Conservation (phyloP, 345 rosid genomes). For the Trapa incisa region DNA sequence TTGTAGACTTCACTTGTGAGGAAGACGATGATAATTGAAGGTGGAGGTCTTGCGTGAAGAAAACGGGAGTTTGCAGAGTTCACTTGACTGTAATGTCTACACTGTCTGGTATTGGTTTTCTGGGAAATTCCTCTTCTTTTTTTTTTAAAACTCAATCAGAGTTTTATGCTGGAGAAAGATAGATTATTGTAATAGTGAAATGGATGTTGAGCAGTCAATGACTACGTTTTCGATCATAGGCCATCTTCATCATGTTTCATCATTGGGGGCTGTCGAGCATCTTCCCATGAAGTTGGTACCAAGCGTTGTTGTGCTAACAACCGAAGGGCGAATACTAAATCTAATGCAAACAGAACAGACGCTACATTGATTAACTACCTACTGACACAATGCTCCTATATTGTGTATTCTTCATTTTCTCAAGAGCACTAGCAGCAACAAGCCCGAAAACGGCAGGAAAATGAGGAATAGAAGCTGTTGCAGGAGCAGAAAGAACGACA, state of each 20-base stretch:
- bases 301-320: not conserved
- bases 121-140: not conserved
- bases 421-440: not conserved
- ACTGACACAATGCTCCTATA: not conserved
- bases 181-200: no score
- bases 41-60: not conserved
- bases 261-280: no score
- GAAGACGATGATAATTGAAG: not conserved
- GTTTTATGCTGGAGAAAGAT: not conserved
- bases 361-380: not conserved
- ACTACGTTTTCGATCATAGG: no score
- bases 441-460: not conserved
- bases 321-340: not conserved
- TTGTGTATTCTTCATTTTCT: not conserved
- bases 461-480: not conserved
- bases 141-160: not conserved
- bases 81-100: not conserved
- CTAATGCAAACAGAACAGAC: not conserved
- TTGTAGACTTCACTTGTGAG: not conserved
- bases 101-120: not conserved
- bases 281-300: no score
- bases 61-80: not conserved
- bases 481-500: slow-evolving; percentile 3
- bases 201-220: no score
- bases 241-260: no score